Evolutionary conservation across 495 filamentous ascomycete species (phyloP).

Genomic region (Penicillium antarcticum): DNA sequence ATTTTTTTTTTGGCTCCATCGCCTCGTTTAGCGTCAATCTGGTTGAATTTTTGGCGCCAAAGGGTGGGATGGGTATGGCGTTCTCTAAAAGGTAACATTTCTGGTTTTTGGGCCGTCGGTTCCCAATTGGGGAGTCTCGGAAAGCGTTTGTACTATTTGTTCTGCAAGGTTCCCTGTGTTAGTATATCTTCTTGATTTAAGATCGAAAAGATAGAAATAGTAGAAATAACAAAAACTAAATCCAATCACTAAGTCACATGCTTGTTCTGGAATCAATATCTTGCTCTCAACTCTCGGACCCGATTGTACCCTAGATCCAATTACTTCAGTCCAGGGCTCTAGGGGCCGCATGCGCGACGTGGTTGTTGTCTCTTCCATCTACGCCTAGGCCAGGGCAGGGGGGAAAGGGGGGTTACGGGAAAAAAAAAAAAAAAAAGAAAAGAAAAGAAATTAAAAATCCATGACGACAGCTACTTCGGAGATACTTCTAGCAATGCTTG

Average conservation of each 20-base stretch:
- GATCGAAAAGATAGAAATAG: too few species aligned
- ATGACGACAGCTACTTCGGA: not conserved
- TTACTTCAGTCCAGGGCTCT: conserved; percentile 5
- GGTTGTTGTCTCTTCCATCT: conserved; percentile 19
- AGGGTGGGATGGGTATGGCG: not conserved
- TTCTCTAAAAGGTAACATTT: not conserved
- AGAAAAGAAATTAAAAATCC: not conserved
- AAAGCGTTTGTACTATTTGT: not conserved
- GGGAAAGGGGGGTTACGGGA: conserved; percentile 9
- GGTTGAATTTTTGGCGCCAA: conserved; percentile 1
- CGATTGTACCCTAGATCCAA: not conserved
- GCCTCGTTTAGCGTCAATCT: not conserved
- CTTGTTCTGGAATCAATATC: not conserved
- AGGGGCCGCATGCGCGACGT: conserved; percentile 20
- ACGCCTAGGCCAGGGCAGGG: conserved; percentile 11
- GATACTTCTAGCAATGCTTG: not conserved
- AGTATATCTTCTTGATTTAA: not conserved
- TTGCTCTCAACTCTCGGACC: not conserved
- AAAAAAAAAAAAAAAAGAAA: conserved; percentile 1
- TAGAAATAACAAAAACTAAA: not conserved
- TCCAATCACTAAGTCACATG: not conserved
- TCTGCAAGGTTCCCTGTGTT: not conserved
- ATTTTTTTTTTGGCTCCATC: conserved; percentile 1
- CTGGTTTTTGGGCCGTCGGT: not conserved
- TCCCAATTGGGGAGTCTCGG: not conserved